These are phyloP conservation scores for Phoma sp. DNA, from an alignment of 2,329 filamentous ascomycete species.

Conservation along the genomic window DNA sequence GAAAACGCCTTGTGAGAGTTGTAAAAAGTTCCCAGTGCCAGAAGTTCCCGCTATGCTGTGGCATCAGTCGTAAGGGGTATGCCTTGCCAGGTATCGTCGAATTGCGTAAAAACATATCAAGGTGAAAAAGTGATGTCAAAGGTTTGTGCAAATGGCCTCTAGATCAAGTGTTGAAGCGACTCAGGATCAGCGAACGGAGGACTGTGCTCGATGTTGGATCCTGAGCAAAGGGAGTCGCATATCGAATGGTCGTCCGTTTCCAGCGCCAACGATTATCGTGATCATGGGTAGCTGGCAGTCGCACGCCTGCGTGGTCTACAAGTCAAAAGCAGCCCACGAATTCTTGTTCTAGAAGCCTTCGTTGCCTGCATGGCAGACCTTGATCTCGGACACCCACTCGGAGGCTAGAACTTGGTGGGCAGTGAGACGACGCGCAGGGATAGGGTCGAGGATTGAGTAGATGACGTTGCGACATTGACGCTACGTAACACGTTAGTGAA, in stretches of 20 bases:
- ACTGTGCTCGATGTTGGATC: slow-evolving; percentile 11
- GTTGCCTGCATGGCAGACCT: slow-evolving; percentile 93
- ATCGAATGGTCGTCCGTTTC: slow-evolving; percentile 15
- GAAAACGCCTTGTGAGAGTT: slow-evolving; percentile 16
- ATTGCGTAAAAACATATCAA: slow-evolving; percentile 33
- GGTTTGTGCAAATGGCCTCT: slow-evolving; percentile 26
- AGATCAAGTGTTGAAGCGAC: slow-evolving; percentile 25
- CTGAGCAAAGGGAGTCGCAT: slow-evolving; percentile 16
- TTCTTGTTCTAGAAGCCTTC: slow-evolving; percentile 75
- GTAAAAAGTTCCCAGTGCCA: slow-evolving; percentile 31
- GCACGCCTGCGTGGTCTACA: slow-evolving; percentile 25
- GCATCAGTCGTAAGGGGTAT: slow-evolving; percentile 47
- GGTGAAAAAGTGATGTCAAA: slow-evolving; percentile 29
- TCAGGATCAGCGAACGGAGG: slow-evolving; percentile 12
- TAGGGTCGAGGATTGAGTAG: slow-evolving; percentile 96
- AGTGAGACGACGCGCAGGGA: slow-evolving; percentile 88
- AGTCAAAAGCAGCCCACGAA: slow-evolving; percentile 15
- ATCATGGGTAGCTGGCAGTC: slow-evolving; percentile 3
- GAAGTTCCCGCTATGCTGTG: slow-evolving; percentile 44
- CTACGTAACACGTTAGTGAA: slow-evolving; percentile 56
- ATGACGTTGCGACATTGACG: slow-evolving; percentile 98
- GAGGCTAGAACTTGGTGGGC: slow-evolving; percentile 97
- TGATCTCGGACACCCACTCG: slow-evolving; percentile 98
- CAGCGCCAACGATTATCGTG: slow-evolving; percentile 11
- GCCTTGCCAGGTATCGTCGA: slow-evolving; percentile 44